Evolutionary conservation across 2,329 filamentous ascomycete species (phyloP).

Genomic region (Furcasterigmium sp.): DNA sequence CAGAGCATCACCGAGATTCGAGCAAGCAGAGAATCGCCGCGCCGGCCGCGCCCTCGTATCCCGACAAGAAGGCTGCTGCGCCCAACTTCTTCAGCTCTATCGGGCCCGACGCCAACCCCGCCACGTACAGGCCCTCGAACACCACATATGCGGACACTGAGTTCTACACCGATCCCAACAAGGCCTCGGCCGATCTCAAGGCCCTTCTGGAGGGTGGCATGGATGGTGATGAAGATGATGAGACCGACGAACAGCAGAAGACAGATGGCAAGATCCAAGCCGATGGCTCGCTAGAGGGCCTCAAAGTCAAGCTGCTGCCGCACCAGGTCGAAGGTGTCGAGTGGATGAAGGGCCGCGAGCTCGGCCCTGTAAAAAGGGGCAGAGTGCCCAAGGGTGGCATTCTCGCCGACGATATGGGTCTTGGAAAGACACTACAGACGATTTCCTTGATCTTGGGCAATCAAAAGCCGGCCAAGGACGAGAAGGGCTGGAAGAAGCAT

Average conservation of each 20-base stretch:
- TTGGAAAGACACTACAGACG: slow-evolving; percentile 94
- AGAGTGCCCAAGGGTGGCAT: slow-evolving; percentile 86
- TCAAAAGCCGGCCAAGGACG: slow-evolving; percentile 58
- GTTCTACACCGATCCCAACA: slow-evolving; percentile 64
- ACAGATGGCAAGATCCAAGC: slow-evolving; percentile 23
- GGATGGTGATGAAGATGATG: slow-evolving; percentile 63
- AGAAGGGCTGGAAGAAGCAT: slow-evolving; percentile 61
- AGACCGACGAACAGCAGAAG: slow-evolving; percentile 9
- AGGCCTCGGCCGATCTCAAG: slow-evolving; percentile 73
- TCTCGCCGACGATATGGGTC: slow-evolving; percentile 93
- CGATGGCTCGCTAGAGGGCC: slow-evolving; percentile 61
- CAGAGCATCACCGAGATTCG: slow-evolving; percentile 48
- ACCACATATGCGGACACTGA: slow-evolving; percentile 32
- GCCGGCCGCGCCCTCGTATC: slow-evolving; percentile 40
- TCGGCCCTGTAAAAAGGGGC: slow-evolving; percentile 77
- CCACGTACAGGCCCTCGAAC: slow-evolving; percentile 23
- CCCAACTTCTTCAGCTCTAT: slow-evolving; percentile 44
- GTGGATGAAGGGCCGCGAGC: slow-evolving; percentile 94
- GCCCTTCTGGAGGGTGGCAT: slow-evolving; percentile 76
- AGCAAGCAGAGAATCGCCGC: slow-evolving; percentile 38
- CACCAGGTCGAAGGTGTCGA: slow-evolving; percentile 91
- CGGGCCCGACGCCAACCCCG: slow-evolving; percentile 18
- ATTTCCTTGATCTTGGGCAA: slow-evolving; percentile 85
- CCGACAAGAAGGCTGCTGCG: slow-evolving; percentile 41
- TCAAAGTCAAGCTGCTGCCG: slow-evolving; percentile 82